Base-by-base conservation (phyloP, 306 rosid species). In the Comarum palustre region DNA sequence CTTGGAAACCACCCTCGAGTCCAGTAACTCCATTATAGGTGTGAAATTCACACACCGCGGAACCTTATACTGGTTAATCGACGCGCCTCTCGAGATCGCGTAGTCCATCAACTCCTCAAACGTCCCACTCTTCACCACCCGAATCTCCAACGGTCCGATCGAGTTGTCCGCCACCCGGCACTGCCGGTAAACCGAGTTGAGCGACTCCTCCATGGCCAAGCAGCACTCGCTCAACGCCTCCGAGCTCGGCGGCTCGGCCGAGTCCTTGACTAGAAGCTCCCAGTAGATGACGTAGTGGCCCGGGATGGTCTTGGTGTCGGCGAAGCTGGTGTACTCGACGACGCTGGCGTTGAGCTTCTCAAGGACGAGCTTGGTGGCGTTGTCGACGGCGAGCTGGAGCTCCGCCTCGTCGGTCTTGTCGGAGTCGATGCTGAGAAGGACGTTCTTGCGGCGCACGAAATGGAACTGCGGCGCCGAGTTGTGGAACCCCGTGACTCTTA, bases 41-140 rank as follows among this genome's bases (percentile, higher is more conserved):
- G 90, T 86, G 31, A 86, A 83, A n/a, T 86, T 86, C 64, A 86
- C 90, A 38, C 90, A 86, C 82, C 90, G 47, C 39, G 90, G 90
- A 22, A 86, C 90, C 82, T 86, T 86, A 1, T 86, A 86, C 80
- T 86, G 89, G 27, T 86, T 86, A 31, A 86, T 86, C 3, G 89
- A 86, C 71, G 90, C 90, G 54, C 90, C 90, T 60, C 90, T 68
- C 0, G 90, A 86, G 43, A 86, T 86, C 2, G 90, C 90, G 74
- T 86, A 86, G 71, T 86, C 90, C 90, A 86, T 86, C 51, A 86
- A 19, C 73, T 86, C 90, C 72, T 86, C 90, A 41, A 86, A 86
- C 29, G 90, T 86, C 14, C 87, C 87, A 31, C 57, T 72, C 34
- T 71, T 81, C 2, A 86, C 90, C 29, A 86, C 86, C 3, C 90